These are phyloP conservation scores for Biscutella laevigata DNA, from an alignment of 441 rosid species.

Conservation along the genomic window DNA sequence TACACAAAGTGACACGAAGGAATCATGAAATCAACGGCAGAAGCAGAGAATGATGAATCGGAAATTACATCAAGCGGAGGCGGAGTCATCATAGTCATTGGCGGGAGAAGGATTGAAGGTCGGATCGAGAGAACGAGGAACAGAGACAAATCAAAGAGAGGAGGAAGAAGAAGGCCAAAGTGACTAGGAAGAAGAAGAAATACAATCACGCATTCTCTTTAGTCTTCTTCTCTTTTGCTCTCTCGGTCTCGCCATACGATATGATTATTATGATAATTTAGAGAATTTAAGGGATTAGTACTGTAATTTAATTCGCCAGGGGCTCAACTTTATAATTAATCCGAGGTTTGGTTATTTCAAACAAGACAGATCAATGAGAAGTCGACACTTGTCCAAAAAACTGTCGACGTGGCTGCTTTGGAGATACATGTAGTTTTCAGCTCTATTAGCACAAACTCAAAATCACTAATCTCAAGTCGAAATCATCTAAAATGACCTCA, in stretches of 20 bases:
- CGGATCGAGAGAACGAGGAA: constrained; percentile 20
- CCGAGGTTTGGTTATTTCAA: constrained; percentile 18
- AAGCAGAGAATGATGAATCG: constrained; percentile 4
- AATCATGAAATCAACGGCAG: neutral
- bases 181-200: constrained; percentile 23
- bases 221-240: too few relatives aligned
- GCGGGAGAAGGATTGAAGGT: constrained; percentile 24
- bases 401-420: constrained; percentile 22
- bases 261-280: constrained; percentile 18
- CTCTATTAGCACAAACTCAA: too few relatives aligned
- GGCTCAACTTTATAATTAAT: constrained; percentile 24
- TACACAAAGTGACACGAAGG: neutral
- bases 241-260: constrained; percentile 19
- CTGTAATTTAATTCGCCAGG: neutral
- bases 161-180: constrained; percentile 15
- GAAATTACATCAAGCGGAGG: constrained; percentile 60
- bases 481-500: too few relatives aligned
- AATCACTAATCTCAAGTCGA: too few relatives aligned
- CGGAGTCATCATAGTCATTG: constrained; percentile 76
- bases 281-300: constrained; percentile 4
- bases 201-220: constrained; percentile 22
- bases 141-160: constrained; percentile 25
- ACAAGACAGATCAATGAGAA: constrained; percentile 23
- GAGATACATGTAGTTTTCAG: too few relatives aligned
- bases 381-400: constrained; percentile 14